phyloP scores from a whole-genome alignment of 768 basidiomycete species.

The Trametes sanguinea region DNA sequence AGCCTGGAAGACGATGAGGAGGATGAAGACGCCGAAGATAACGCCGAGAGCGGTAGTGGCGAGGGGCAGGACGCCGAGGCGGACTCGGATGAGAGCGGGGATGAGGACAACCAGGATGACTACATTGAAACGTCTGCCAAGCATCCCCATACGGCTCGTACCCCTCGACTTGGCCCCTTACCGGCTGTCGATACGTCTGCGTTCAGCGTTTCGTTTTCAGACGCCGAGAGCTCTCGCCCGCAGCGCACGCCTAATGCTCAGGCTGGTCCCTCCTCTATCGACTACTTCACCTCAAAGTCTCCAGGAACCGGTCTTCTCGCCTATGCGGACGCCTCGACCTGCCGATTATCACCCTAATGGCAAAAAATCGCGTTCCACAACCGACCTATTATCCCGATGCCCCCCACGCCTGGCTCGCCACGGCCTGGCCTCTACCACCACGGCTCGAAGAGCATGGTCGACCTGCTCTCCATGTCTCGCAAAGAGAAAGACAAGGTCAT shows the following conservation, averaged over 20 bases:
- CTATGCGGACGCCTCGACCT: conserved; percentile 30
- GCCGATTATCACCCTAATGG: conserved; percentile 20
- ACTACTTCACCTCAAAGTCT: conserved; percentile 35
- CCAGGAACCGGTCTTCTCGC: conserved; percentile 16
- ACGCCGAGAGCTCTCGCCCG: conserved; percentile 17
- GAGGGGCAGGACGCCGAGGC: conserved; percentile 36
- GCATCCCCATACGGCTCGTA: conserved; percentile 1
- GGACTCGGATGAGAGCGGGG: conserved; percentile 37
- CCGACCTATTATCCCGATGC: conserved; percentile 32
- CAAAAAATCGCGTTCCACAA: conserved; percentile 2
- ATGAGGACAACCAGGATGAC: conserved; percentile 40
- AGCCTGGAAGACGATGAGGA: conserved; percentile 37
- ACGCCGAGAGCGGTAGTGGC: conserved; percentile 26
- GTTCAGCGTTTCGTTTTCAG: conserved; percentile 25
- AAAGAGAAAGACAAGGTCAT: conserved; percentile 25
- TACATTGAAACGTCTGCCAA: conserved; percentile 15
- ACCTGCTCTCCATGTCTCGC: conserved; percentile 40
- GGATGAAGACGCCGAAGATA: conserved; percentile 31
- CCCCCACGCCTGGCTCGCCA: conserved; percentile 24
- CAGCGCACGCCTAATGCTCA: conserved; percentile 21
- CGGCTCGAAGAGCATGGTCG: conserved; percentile 65
- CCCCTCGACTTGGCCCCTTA: conserved; percentile 16
- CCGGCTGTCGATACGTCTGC: conserved; percentile 25
- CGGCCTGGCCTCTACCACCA: conserved; percentile 56
- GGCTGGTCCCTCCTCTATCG: conserved; percentile 12